Percentiles rank a stretch among this genome's conserved stretches.
These are phyloP conservation scores for Trifolium fragiferum DNA, from an alignment of 306 rosid genomes.

Conservation along the genomic window DNA sequence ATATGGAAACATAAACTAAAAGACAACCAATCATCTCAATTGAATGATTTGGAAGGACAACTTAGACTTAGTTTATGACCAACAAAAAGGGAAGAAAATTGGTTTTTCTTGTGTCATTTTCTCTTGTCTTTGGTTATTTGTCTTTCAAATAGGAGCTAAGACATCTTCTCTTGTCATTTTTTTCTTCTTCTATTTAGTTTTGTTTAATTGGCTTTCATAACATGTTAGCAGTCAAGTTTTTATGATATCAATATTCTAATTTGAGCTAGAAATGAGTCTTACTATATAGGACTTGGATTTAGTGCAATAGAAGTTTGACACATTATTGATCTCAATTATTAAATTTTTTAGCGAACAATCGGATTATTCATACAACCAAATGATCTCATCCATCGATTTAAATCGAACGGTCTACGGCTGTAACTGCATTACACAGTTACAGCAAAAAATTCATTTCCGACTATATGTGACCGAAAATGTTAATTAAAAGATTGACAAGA, in stretches of 20 bases:
- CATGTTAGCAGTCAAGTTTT: not conserved
- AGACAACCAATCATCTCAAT: constrained; percentile 66
- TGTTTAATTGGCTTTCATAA: constrained; percentile 20
- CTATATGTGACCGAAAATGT: not conserved
- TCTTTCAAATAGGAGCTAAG: constrained; percentile 35
- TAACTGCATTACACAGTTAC: too few relatives aligned
- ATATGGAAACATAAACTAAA: constrained; percentile 65
- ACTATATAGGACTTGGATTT: not conserved
- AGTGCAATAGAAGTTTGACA: too few relatives aligned
- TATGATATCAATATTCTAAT: constrained; percentile 26
- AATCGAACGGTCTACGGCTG: too few relatives aligned
- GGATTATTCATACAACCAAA: too few relatives aligned
- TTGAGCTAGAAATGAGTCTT: constrained; percentile 2
- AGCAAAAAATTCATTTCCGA: too few relatives aligned
- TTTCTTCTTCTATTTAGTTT: constrained; percentile 5
- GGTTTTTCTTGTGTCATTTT: constrained; percentile 63
- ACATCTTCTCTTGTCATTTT: not conserved
- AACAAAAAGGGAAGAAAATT: constrained; percentile 53
- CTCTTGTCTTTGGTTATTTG: constrained; percentile 54
- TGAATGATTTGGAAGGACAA: constrained; percentile 57
- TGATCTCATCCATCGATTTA: too few relatives aligned
- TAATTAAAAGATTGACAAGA: not conserved
- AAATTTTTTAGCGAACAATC: too few relatives aligned
- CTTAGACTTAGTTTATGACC: constrained; percentile 40
- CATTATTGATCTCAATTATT: too few relatives aligned